Evolutionary conservation across 2,329 filamentous ascomycete species (phyloP).

Genomic region (Hawksworthiomyces lignivorus): DNA sequence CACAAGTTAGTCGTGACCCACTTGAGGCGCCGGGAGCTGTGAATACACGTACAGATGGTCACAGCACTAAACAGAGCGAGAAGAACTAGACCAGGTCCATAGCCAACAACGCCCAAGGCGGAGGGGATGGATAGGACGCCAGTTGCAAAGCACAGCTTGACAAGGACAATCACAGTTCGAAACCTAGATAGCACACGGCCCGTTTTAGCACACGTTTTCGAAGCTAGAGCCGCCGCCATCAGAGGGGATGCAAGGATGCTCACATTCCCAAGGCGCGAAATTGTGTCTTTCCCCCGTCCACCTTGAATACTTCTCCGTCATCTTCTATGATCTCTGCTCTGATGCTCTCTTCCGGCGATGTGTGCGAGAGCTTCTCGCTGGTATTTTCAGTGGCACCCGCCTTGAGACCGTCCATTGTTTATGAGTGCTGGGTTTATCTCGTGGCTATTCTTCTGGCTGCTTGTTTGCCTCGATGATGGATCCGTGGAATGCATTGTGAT

Average conservation of each 20-base stretch:
- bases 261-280: conserved; percentile 41
- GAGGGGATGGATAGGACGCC: conserved; percentile 54
- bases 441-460: no score
- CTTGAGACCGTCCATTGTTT: conserved; percentile 2
- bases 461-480: no score
- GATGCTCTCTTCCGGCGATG: conserved; percentile 3
- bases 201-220: no score
- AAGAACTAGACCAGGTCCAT: conserved; percentile 5
- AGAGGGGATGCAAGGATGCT: no score
- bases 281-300: conserved; percentile 16
- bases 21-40: no score
- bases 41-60: conserved; percentile 50
- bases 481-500: no score
- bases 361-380: background rate
- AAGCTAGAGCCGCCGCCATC: no score
- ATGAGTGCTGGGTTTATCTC: no score
- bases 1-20: no score
- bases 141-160: conserved; percentile 37
- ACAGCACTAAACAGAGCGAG: conserved; percentile 69
- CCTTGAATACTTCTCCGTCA: conserved; percentile 16
- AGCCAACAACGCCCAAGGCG: conserved; percentile 68
- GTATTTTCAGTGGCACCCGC: background rate
- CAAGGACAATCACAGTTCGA: conserved; percentile 38
- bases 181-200: no score
- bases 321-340: no score